phyloP scores from a whole-genome alignment of 83 land plant species.

The Diphasiastrum complanatum region DNA sequence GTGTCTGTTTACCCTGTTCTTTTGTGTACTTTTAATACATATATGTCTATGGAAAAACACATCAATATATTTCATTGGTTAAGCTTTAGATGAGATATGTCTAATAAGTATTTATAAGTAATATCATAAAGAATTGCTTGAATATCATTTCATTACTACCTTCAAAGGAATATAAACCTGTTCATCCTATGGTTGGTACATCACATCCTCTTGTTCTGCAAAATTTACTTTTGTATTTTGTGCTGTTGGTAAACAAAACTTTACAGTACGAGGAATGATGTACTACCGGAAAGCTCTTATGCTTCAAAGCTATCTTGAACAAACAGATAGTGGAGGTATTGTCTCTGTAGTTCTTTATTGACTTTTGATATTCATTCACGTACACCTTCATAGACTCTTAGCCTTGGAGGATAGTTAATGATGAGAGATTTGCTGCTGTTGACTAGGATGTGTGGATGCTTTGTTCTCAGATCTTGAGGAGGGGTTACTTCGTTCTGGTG shows the following conservation, averaged over 20 bases:
- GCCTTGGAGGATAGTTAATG: conserved; percentile 39
- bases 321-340: conserved; percentile 41
- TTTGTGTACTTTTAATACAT: neutral
- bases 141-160: too few species aligned
- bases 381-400: neutral
- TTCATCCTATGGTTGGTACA: neutral
- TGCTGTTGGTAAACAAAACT: neutral
- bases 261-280: conserved; percentile 99
- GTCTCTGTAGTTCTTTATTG: neutral
- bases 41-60: neutral
- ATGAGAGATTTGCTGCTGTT: conserved; percentile 22
- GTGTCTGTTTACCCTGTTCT: conserved; percentile 22
- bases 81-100: too few species aligned
- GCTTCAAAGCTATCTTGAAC: conserved; percentile 75
- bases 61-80: neutral
- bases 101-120: too few species aligned
- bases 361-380: neutral
- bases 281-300: conserved; percentile 89
- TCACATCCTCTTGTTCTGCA: neutral
- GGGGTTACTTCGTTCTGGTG: neutral
- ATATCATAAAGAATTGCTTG: too few species aligned
- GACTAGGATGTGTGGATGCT: conserved; percentile 28
- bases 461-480: conserved; percentile 8
- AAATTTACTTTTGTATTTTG: neutral
- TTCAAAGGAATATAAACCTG: too few species aligned